phyloP scores from a whole-genome alignment of 1,284 basidiomycete species.

The Coriolopsis trogii region DNA sequence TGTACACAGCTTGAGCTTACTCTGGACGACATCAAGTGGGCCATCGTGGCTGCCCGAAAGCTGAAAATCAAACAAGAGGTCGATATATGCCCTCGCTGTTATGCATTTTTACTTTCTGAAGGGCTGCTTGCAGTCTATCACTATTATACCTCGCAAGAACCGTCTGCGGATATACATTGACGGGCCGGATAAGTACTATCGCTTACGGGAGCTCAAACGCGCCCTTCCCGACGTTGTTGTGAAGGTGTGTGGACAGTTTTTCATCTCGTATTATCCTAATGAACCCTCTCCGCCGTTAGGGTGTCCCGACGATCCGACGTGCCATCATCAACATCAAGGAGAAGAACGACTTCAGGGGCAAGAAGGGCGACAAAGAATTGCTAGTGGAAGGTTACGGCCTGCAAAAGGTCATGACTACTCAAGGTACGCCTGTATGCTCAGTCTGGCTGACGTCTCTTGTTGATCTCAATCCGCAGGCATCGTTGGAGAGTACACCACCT shows the following conservation, averaged over 20 bases:
- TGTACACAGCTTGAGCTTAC: slow-evolving; percentile 82
- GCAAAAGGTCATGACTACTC: slow-evolving; percentile 96
- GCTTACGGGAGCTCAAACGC: slow-evolving; percentile 84
- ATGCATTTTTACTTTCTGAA: no score
- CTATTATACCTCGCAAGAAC: slow-evolving; percentile 73
- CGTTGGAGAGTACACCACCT: slow-evolving; percentile 88
- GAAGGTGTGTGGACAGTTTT: slow-evolving; percentile 61
- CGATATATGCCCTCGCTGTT: slow-evolving; percentile 5
- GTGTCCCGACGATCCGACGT: slow-evolving; percentile 82
- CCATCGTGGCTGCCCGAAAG: slow-evolving; percentile 86
- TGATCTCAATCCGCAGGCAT: slow-evolving; percentile 61
- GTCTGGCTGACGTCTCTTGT: background rate
- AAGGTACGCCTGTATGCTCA: slow-evolving; percentile 57
- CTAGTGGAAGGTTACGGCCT: slow-evolving; percentile 98
- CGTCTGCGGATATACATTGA: slow-evolving; percentile 89
- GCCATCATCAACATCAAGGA: slow-evolving; percentile 94
- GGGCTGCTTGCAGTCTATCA: no score
- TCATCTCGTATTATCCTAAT: no score
- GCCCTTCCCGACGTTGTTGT: slow-evolving; percentile 84
- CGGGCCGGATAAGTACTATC: slow-evolving; percentile 86
- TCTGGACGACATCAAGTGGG: slow-evolving; percentile 92
- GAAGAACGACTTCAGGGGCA: slow-evolving; percentile 72
- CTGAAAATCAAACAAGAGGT: slow-evolving; percentile 92
- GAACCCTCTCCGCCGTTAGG: no score
- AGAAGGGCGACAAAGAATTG: slow-evolving; percentile 85